Conservation (phyloP, 1,284 basidiomycete genomes). For the Ustanciosporium gigantosporum region DNA sequence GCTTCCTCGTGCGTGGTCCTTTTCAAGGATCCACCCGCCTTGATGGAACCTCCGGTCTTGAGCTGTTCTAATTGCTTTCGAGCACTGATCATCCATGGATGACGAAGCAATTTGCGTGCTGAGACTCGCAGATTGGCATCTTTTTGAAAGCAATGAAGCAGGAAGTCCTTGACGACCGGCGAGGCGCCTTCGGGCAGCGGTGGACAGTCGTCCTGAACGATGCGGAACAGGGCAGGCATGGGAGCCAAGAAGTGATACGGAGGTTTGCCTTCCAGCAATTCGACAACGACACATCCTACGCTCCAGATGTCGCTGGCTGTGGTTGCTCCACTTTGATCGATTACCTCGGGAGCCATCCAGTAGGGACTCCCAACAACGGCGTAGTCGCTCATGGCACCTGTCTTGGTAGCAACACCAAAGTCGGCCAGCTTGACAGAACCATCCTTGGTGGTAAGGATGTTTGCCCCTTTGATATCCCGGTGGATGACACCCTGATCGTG, state of each 20-base stretch:
- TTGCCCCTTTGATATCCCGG: conserved; percentile 62
- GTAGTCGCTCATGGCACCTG: conserved; percentile 34
- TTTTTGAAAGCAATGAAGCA: conserved; percentile 97
- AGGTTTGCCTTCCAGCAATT: conserved; percentile 90
- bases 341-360: conserved; percentile 61
- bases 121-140: conserved; percentile 90
- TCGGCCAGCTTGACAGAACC: conserved; percentile 61
- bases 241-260: conserved; percentile 94
- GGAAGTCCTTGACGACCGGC: conserved; percentile 86
- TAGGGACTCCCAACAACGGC: conserved; percentile 64
- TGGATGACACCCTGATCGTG: conserved; percentile 59
- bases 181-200: conserved; percentile 93
- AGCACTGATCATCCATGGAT: conserved; percentile 92
- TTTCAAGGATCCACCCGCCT: conserved; percentile 11
- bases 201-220: conserved; percentile 95
- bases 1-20: conserved; percentile 79
- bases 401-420: conserved; percentile 44
- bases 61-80: conserved; percentile 72
- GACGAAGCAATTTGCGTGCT: conserved; percentile 86
- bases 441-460: conserved; percentile 70
- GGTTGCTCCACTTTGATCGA: conserved; percentile 82
- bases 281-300: conserved; percentile 94
- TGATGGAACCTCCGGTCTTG: conserved; percentile 64
- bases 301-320: conserved; percentile 96
- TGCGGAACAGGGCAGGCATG: conserved; percentile 96